Base-by-base conservation (phyloP, 805 yeast genomes). In the Sugiyamaella chiloensis region DNA sequence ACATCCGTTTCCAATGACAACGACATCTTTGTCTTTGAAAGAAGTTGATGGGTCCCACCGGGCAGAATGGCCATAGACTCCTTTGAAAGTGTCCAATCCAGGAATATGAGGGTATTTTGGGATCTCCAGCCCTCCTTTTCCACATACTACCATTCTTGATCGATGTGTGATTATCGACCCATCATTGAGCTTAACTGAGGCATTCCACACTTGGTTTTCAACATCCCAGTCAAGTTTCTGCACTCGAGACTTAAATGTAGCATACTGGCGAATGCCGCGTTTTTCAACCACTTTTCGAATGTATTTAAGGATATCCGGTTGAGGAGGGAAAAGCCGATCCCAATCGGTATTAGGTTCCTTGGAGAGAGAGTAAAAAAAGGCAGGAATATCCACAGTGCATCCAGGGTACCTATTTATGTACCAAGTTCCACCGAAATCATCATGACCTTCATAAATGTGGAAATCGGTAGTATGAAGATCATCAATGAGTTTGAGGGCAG, bases 341-440 rank as follows among this genome's bases (percentile, higher is more conserved):
- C 56, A 53, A 14, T 52, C 41, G 16, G 52, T 52, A 48, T 53
- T 53, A 34, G 52, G 56, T 6, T 52, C 55, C 14, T 46, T 40
- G 1, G 55, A 46, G 8, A 53, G 44, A 5, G 56, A 52, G 40
- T 53, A 53, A 46, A 50, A 48, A 20, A 48, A 45, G n/a, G 57
- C 57, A 12, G 57, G 57, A 19, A 53, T 51, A 40, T 53, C 57
- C 3, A 44, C 40, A 6, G 55, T 53, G 21, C 57, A 53, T 6
- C 57, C 57, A 2, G 59, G 59, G 23, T 55, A 55, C 9, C 53
- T 42, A 41, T 55, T 54, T 20, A 51, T 50, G 11, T 39, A 46
- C 59, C 59, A 55, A 16, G 59, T 55, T 8, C 59, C 59, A 1
- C 59, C 59, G 42, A 56, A 36, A 16, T 41, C 46, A 9, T 24